Evolutionary conservation across 768 basidiomycete species (phyloP).

Genomic region (Macrolepiota albuminosa): DNA sequence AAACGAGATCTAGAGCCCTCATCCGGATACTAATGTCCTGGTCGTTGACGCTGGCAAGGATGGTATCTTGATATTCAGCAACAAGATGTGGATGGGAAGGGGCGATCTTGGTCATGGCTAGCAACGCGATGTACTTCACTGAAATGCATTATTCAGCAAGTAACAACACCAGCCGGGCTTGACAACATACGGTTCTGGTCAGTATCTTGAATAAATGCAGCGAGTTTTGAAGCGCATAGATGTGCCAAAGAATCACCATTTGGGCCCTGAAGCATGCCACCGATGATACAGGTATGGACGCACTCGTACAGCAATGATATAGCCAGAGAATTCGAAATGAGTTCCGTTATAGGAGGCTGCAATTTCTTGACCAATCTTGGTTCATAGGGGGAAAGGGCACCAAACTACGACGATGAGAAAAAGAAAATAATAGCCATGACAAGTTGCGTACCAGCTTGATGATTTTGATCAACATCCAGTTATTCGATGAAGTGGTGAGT

Average conservation of each 20-base stretch:
- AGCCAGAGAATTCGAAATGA: constrained; percentile 93
- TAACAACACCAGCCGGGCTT: not conserved
- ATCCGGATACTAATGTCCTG: constrained; percentile 94
- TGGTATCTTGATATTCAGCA: constrained; percentile 87
- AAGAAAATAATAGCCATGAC: not conserved
- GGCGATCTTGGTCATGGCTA: constrained; percentile 95
- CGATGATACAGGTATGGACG: constrained; percentile 96
- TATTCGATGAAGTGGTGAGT: constrained; percentile 90
- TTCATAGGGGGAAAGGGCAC: constrained; percentile 86
- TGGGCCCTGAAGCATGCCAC: constrained; percentile 85
- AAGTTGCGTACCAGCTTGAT: constrained; percentile 72
- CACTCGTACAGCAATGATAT: constrained; percentile 97
- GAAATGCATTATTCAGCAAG: constrained; percentile 10
- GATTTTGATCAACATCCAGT: constrained; percentile 99
- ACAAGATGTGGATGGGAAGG: constrained; percentile 88
- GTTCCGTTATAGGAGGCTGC: constrained; percentile 88
- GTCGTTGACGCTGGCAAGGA: constrained; percentile 85
- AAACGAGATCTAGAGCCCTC: constrained; percentile 90
- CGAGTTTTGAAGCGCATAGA: constrained; percentile 90
- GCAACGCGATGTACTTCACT: constrained; percentile 97
- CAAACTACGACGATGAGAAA: constrained; percentile 58
- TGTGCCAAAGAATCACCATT: constrained; percentile 77
- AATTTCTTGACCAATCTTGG: constrained; percentile 93
- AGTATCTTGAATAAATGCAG: constrained; percentile 83
- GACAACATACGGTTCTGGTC: constrained; percentile 88